These are phyloP conservation scores for Alternaria infectoria DNA, from an alignment of 2,329 filamentous ascomycete genomes.

Conservation along the genomic window DNA sequence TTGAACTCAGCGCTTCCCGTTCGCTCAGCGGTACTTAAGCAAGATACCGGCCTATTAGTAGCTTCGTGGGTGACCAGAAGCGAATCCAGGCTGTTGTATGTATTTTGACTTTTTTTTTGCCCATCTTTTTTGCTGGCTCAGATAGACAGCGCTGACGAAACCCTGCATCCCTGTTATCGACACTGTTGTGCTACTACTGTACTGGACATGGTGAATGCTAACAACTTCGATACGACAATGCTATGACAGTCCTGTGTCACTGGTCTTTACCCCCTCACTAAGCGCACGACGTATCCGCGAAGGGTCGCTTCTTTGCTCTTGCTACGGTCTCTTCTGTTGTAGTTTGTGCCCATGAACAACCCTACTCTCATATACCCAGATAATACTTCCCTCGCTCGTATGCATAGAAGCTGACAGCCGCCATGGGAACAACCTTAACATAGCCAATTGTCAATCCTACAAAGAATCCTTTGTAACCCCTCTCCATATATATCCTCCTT, in stretches of 20 bases:
- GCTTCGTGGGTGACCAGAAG: neutral
- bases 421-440: slow-evolving; percentile 91
- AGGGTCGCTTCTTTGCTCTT: neutral
- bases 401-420: slow-evolving; percentile 72
- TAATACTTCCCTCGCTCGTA: slow-evolving; percentile 69
- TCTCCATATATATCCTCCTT: slow-evolving; percentile 74
- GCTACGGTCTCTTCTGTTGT: neutral
- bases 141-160: neutral
- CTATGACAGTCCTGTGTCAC: too few relatives aligned
- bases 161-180: neutral
- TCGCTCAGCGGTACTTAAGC: neutral
- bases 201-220: neutral
- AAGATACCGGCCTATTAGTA: neutral
- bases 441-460: slow-evolving; percentile 94
- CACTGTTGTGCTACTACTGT: neutral
- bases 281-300: neutral
- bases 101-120: neutral
- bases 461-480: slow-evolving; percentile 83
- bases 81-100: neutral
- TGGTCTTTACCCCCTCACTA: neutral
- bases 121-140: neutral
- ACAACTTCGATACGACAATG: neutral
- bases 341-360: slow-evolving; percentile 15
- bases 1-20: neutral
- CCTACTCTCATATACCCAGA: slow-evolving; percentile 50